phyloP scores from a whole-genome alignment of 306 rosid genomes.

The Lathyrus aphaca region DNA sequence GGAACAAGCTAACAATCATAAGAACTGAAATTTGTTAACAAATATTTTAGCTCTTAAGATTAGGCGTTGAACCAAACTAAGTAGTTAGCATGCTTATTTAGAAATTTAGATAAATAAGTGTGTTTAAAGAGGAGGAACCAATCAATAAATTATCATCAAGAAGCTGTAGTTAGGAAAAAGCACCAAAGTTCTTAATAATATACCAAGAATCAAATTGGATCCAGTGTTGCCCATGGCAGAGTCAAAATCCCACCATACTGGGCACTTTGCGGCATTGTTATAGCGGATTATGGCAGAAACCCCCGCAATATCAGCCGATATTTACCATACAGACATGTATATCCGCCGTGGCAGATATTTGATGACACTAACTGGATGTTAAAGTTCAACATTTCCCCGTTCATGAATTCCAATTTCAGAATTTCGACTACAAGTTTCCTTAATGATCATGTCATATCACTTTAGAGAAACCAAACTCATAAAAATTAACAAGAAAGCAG shows the following conservation, averaged over 20 bases:
- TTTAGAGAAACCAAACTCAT: conserved; percentile 25
- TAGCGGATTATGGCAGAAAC: too few species aligned
- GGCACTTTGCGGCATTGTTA: too few species aligned
- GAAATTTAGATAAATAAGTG: neutral
- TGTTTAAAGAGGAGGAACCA: neutral
- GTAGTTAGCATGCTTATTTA: conserved; percentile 1
- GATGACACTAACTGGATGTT: neutral
- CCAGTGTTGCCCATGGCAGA: too few species aligned
- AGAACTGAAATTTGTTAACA: conserved; percentile 17
- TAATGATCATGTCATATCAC: neutral
- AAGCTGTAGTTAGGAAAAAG: conserved; percentile 5
- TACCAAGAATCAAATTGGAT: conserved; percentile 19
- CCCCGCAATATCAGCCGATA: too few species aligned
- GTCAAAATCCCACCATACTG: too few species aligned
- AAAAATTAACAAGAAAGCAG: neutral
- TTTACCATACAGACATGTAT: too few species aligned
- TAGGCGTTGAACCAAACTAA: neutral
- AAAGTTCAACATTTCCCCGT: conserved; percentile 22
- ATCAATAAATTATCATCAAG: conserved; percentile 8
- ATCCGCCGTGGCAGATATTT: too few species aligned
- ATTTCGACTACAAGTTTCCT: conserved; percentile 13
- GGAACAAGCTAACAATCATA: conserved; percentile 7
- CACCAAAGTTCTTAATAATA: neutral
- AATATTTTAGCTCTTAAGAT: neutral
- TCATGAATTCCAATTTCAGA: conserved; percentile 26